Evolutionary conservation across 768 basidiomycete genomes (phyloP).

Genomic region (Lactarius evosmus): DNA sequence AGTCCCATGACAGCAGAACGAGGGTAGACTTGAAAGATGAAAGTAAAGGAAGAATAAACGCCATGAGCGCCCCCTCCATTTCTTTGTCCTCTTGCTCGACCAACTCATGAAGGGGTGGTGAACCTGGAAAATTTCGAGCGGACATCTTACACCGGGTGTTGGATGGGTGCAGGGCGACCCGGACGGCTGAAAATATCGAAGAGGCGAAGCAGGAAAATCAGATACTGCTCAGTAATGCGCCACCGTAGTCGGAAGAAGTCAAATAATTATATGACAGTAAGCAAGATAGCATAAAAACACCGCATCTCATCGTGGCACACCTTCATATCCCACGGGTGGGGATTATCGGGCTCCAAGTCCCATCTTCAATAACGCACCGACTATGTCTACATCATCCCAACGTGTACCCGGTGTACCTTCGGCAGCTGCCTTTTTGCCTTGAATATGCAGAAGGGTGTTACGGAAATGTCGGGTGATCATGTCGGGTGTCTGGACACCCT

Average conservation of each 20-base stretch:
- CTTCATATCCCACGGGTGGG: background rate
- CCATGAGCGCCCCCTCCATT: too few relatives aligned
- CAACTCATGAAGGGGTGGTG: too few relatives aligned
- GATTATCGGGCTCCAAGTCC: slow-evolving; percentile 38
- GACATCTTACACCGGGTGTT: background rate
- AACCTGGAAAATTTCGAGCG: too few relatives aligned
- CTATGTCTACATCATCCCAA: slow-evolving; percentile 88
- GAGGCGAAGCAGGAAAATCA: background rate
- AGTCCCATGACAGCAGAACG: background rate
- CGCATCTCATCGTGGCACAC: slow-evolving; percentile 10
- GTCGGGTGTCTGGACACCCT: slow-evolving; percentile 88
- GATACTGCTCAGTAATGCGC: slow-evolving; percentile 3
- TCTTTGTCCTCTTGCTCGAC: too few relatives aligned
- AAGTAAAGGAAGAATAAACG: too few relatives aligned
- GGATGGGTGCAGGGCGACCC: background rate
- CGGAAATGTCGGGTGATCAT: slow-evolving; percentile 93
- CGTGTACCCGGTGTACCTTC: slow-evolving; percentile 42
- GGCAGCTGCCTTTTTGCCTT: slow-evolving; percentile 62
- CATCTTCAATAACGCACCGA: slow-evolving; percentile 88
- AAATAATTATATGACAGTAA: slow-evolving; percentile 18
- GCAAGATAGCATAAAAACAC: slow-evolving; percentile 22
- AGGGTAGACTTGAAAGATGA: background rate
- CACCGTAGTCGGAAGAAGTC: background rate
- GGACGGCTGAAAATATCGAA: background rate
- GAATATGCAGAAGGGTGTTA: slow-evolving; percentile 83